Percentiles rank a stretch among this genome's conserved stretches.
Conservation (phyloP, 129 eudicot species). For the Sambucus nigra region DNA sequence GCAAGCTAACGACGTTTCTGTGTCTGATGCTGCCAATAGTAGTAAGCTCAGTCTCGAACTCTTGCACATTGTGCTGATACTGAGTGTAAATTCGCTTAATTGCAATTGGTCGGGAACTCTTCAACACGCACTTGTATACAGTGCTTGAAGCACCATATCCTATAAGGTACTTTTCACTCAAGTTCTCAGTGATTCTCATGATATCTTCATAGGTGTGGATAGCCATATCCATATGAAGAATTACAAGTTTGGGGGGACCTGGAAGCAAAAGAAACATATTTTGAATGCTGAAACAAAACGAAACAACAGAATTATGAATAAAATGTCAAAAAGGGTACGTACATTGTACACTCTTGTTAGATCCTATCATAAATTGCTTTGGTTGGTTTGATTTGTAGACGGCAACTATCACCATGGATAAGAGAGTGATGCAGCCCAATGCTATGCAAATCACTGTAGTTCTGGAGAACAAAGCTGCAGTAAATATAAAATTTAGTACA, state of each 20-base stretch:
- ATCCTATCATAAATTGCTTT: constrained; percentile 24
- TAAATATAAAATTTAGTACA: not conserved
- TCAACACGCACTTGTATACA: constrained; percentile 65
- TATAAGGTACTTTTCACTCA: constrained; percentile 63
- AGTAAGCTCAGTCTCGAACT: constrained; percentile 73
- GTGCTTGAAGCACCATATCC: constrained; percentile 97
- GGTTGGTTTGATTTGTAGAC: constrained; percentile 51
- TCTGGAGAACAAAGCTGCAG: constrained; percentile 51
- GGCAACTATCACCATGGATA: constrained; percentile 47
- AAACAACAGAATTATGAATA: not conserved
- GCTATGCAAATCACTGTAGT: constrained; percentile 52
- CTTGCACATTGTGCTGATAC: constrained; percentile 48
- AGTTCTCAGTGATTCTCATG: constrained; percentile 67
- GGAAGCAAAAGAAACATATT: not conserved
- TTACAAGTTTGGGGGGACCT: constrained; percentile 72
- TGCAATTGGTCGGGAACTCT: constrained; percentile 81
- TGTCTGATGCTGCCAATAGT: constrained; percentile 83
- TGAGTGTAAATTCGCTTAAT: constrained; percentile 71
- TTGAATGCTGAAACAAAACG: not conserved
- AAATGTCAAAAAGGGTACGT: not conserved
- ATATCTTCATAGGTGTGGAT: constrained; percentile 80
- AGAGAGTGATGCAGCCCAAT: constrained; percentile 45
- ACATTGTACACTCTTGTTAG: constrained; percentile 48
- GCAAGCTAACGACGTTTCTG: constrained; percentile 75
- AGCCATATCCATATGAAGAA: constrained; percentile 83